Evolutionary conservation across 23 red algal species (phyloP), one percentile per base, ranked within the genome.

Genomic region (Agarophyton chilense): DNA sequence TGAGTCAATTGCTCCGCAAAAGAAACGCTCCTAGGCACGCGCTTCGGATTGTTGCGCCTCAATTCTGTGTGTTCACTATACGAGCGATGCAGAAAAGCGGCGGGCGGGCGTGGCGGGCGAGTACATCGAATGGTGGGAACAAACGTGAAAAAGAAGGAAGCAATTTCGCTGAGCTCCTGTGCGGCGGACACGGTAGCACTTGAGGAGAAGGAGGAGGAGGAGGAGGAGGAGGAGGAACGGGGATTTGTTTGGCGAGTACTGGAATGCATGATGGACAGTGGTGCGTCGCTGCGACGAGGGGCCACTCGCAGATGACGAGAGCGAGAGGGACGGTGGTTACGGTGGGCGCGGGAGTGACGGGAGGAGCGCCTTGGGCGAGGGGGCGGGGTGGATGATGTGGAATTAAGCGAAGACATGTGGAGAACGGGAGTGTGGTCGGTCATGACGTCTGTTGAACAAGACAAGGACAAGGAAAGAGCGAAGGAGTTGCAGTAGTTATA

Each of bases 1-100:
- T 10, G 33, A 25, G 38, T 45, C 68, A 74, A 47, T 39, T 74
- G 68, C 40, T 74, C 68, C 10, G 68, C 68, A 29, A 74, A 74
- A 6, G 68, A 74, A 11, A 74, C 68, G 68, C 68, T 70, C 32
- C 64, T 36, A 1, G 64, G 34, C 35, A 70, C 64, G 64, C 64
- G 64, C 1, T 17, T 16, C 8, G 1, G 1, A 14, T 36, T 39
- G 16, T 4, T 1, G 5, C 68, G 68, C 3, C 68, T 4, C 38
- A 74, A 11, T 38, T 74, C 43, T 0, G 9, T 28, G 41, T 74
- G 29, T 39, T 74, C 68, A 39, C 68, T 74, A 14, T 25, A 14
- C n/a, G 68, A 74, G 40, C 68, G 40, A 0, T 38, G 68, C 43
- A 74, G 24, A 8, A n/a, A n/a, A n/a, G n/a, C n/a, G n/a, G 60